Conservation (phyloP, 345 rosid species). For the Rhizophora mangle region DNA sequence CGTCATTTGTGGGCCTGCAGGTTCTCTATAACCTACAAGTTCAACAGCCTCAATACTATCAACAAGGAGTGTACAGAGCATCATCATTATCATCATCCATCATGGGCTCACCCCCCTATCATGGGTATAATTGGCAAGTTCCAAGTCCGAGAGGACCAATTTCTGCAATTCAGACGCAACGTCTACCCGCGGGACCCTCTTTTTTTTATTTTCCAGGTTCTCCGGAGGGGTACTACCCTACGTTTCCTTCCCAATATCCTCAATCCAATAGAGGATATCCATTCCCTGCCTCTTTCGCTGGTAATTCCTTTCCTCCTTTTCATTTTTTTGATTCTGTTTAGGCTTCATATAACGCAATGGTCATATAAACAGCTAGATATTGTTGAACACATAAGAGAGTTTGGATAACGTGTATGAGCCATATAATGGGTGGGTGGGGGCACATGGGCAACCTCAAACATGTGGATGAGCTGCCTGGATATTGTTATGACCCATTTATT, state of each 20-base stretch:
- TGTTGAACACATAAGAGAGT: neutral
- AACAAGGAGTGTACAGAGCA: constrained; percentile 59
- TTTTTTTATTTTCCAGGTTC: constrained; percentile 57
- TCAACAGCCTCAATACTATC: constrained; percentile 65
- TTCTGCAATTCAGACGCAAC: constrained; percentile 37
- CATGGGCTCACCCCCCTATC: constrained; percentile 51
- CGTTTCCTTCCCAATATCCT: constrained; percentile 35
- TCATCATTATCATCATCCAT: constrained; percentile 29
- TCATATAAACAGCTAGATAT: neutral
- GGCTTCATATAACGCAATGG: neutral
- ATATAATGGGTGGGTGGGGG: constrained; percentile 13
- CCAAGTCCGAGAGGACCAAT: constrained; percentile 45
- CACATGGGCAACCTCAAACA: constrained; percentile 38
- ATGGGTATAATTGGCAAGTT: constrained; percentile 58
- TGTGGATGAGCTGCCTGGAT: constrained; percentile 66
- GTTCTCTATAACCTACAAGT: constrained; percentile 60
- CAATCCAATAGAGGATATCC: constrained; percentile 35
- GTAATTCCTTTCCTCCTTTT: constrained; percentile 27
- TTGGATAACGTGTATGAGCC: neutral
- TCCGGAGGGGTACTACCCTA: constrained; percentile 37
- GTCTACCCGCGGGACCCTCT: constrained; percentile 34
- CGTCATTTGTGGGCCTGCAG: constrained; percentile 30
- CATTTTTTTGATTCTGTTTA: neutral
- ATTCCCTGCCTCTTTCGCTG: constrained; percentile 37
- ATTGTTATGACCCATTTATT: constrained; percentile 29